Evolutionary conservation across 78 protist genomes (phyloP), one percentile per base, ranked within the genome.

Genomic region (Creolimax fragrantissima): DNA sequence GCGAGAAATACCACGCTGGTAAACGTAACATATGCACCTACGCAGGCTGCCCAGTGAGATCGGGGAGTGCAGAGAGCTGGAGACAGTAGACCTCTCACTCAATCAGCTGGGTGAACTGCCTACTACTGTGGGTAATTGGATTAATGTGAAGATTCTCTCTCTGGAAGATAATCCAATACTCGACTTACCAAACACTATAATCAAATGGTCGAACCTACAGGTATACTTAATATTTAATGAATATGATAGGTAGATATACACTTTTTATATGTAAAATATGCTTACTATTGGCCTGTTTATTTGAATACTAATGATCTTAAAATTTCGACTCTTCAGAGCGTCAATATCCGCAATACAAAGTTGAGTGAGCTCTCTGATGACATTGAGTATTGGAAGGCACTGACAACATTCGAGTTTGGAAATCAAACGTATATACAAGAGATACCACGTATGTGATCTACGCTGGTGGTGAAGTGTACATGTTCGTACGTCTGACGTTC

Each of bases 361-460:
- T 4, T 90, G 45, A 45, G 35, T 7, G 92, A 90, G 32, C 81
- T 90, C n/a, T 45, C 92, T 4, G 92, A 90, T 11, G 92, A 90
- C n/a, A 43, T 90, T 7, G n/a, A 42, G 2, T 90, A 74, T 42
- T 90, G 92, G 92, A 42, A 35, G 45, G n/a, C 5, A 35, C 74
- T 90, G n/a, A 84, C 35, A 35, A 35, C 42, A n/a, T 2, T 90
- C 37, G 92, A 2, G 2, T 90, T 90, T 42, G 86, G 90, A 35
- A 47, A 88, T 6, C 24, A 32, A 24, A 58, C 11, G 24, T 58
- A 58, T 58, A 1, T 58, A 0, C 74, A 58, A 24, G 74, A 58
- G 24, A 58, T 58, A 32, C 24, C 74, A 58, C 39, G 74, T 58
- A 58, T 58, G 74, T 24, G 74, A n/a, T n/a, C n/a, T n/a, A n/a